Evolutionary conservation across 108 stramenopile species (phyloP).

Genomic region (Cyclotella baltica): DNA sequence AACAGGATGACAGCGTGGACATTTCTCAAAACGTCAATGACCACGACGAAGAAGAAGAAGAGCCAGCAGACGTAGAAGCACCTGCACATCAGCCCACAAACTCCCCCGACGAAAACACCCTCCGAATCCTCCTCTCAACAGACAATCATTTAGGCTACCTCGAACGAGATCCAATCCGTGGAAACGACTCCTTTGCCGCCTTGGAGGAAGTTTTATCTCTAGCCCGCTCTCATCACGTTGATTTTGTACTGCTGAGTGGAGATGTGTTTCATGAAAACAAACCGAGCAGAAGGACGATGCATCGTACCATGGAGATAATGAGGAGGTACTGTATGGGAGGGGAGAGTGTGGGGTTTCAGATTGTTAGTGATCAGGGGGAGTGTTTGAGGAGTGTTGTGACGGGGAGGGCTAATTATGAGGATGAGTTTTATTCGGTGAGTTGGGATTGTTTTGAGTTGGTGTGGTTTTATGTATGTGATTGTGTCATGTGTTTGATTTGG

Average conservation of each 20-base stretch:
- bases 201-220: slow-evolving; percentile 93
- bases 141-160: slow-evolving; percentile 97
- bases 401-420: slow-evolving; percentile 91
- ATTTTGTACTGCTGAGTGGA: slow-evolving; percentile 93
- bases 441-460: background rate
- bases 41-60: slow-evolving; percentile 5
- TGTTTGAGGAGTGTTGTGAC: slow-evolving; percentile 43
- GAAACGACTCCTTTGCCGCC: slow-evolving; percentile 94
- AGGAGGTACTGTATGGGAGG: slow-evolving; percentile 92
- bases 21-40: background rate
- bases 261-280: slow-evolving; percentile 99
- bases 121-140: slow-evolving; percentile 92
- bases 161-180: slow-evolving; percentile 94
- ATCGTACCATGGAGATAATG: slow-evolving; percentile 92
- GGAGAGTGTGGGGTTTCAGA: slow-evolving; percentile 86
- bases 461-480: background rate
- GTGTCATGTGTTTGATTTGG: background rate
- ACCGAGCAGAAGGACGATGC: slow-evolving; percentile 89
- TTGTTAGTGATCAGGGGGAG: slow-evolving; percentile 72
- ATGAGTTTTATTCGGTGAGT: slow-evolving; percentile 78
- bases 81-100: background rate
- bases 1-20: no score
- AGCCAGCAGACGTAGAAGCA: background rate
- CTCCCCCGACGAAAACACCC: slow-evolving; percentile 61
- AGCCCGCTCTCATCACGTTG: slow-evolving; percentile 65